These are phyloP conservation scores for Grosmannia clavigera DNA, from an alignment of 2,329 filamentous ascomycete species.

Conservation along the genomic window DNA sequence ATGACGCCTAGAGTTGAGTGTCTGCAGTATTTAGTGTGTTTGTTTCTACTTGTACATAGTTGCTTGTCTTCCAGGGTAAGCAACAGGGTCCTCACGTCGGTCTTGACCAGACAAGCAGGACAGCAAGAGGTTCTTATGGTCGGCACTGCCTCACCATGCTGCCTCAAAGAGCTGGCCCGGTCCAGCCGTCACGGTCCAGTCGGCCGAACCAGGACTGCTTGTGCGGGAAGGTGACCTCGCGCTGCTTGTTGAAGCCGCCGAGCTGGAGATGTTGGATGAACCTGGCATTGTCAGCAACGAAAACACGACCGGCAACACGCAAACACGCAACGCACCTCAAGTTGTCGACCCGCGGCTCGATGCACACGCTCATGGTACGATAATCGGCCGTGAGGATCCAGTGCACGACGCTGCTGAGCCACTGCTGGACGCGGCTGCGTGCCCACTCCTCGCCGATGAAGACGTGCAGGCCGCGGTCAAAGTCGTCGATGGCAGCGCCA, in stretches of 20 bases:
- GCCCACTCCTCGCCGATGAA: conserved; percentile 89
- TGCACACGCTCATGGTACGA: conserved; percentile 67
- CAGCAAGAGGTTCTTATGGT: not conserved
- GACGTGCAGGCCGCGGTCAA: conserved; percentile 79
- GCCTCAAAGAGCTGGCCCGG: conserved; percentile 47
- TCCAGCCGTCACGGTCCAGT: conserved; percentile 68
- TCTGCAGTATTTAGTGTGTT: no score
- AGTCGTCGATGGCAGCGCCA: conserved; percentile 47
- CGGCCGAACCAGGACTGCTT: conserved; percentile 85
- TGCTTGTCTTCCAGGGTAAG: no score
- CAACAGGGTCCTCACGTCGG: no score
- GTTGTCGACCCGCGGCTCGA: conserved; percentile 91
- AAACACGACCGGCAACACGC: not conserved
- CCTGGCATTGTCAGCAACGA: conserved; percentile 27
- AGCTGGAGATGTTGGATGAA: conserved; percentile 58
- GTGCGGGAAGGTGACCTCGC: conserved; percentile 76
- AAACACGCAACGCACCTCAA: conserved; percentile 44
- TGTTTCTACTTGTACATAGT: no score
- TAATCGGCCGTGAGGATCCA: conserved; percentile 67
- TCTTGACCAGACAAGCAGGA: not conserved
- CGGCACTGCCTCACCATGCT: no score
- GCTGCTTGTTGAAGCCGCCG: conserved; percentile 74
- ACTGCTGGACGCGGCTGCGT: conserved; percentile 65
- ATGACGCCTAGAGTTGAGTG: no score
- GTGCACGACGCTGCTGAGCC: conserved; percentile 81